Base-by-base conservation (phyloP, 2,329 filamentous ascomycete genomes). In the Fusarium ambrosium region DNA sequence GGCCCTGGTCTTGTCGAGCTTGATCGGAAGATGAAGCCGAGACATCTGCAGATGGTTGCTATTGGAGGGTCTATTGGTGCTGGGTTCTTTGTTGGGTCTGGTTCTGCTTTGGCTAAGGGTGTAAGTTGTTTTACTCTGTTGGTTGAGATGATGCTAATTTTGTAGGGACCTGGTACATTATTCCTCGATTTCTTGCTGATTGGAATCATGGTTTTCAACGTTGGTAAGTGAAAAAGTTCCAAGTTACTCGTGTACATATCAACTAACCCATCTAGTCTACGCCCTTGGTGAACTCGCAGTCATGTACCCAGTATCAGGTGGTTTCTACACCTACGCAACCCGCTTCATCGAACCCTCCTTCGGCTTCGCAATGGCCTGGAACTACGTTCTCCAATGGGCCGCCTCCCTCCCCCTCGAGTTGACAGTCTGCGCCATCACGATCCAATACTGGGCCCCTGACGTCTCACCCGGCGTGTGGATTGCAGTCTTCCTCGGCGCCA, bases 21-120 rank as follows among this genome's bases (percentile, higher is more conserved):
- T 55, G 84, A 87, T 72, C 82, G 84, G 27, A 80, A 82, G 76
- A 88, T 91, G 84, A 88, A 89, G 84, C 83, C 84, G 18, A 86
- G 89, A 73, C 89, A 91, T 81, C 81, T 91, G 74, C 87, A 91
- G 81, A 90, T 91, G 89, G 90, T 90, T 82, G 87, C 89, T 75
- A 90, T 91, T 66, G 89, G 89, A 78, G 89, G 89, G 60, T 89
- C 89, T 39, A 91, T 91, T 69, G 89, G 89, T 80, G 89, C 89
- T 79, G 89, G 89, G 81, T 89, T 91, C 84, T 91, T 91, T 81
- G 89, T 91, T 78, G 89, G 89, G 75, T 89, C 88, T 60, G 89
- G 89, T 72, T 80, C 82, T 73, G 89, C 89, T 41, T 82, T 91
- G 34, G 77, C 77, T 69, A 85, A 82, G 61, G 89, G 89, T 83